Base-by-base conservation (phyloP, 2,329 filamentous ascomycete genomes). In the Pezicula carpinea region DNA sequence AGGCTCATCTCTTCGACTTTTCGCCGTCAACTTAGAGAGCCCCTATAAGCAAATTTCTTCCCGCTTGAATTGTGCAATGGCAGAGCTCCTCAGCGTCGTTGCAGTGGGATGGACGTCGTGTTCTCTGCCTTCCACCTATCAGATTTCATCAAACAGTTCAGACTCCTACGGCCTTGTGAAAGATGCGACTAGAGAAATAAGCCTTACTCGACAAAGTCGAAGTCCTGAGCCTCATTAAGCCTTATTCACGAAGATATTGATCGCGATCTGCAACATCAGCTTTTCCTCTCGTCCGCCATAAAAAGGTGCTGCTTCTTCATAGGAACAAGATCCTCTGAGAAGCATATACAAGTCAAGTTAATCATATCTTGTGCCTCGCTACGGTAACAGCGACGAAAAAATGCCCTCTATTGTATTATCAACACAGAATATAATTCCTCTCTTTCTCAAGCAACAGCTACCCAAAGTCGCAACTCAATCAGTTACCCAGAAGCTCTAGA, bases 251-350 rank as follows among this genome's bases (percentile, higher is more conserved):
- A 44, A 39, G 40, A 36, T 18, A 41, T 47, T 17, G 43, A 46
- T 22, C 19, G 35, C 10, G 38, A 36, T 15, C 42, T 43, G 18
- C 36, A 46, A n/a, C 14, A 42, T 10, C 21, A 43, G 17, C 8
- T 49, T 8, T 39, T 46, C 39, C 15, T 39, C 10, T 49, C 49
- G 41, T 49, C 52, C 31, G 49, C 51, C 5, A 51, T 44, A 10
- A 39, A n/a, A 22, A 1, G 66, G 64, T 45, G 69, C 67, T 44
- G 69, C 66, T 53, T 69, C 67, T n/a, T n/a, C 19, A 70, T 17
- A 19, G 15, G 15, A 29, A 29, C n/a, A n/a, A n/a, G n/a, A n/a
- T n/a, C n/a, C n/a, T n/a, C n/a, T n/a, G n/a, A n/a, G n/a, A n/a
- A n/a, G n/a, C n/a, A n/a, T n/a, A n/a, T n/a, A n/a, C n/a, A n/a